Evolutionary conservation across 768 basidiomycete genomes (phyloP).

Genomic region (Trametes gibbosa): DNA sequence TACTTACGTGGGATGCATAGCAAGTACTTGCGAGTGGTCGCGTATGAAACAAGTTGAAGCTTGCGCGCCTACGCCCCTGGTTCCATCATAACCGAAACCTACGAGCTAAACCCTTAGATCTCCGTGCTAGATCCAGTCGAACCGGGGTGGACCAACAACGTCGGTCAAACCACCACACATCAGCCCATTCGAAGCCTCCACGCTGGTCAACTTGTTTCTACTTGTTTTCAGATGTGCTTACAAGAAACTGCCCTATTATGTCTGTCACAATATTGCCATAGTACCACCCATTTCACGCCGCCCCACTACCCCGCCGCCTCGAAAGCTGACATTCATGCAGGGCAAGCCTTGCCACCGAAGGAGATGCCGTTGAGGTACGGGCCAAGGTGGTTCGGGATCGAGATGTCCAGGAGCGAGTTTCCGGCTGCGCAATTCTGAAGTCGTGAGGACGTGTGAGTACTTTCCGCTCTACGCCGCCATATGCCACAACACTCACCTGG

Average conservation of each 20-base stretch:
- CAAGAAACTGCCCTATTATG: not conserved
- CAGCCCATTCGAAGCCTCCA: not conserved
- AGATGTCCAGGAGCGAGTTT: conserved; percentile 22
- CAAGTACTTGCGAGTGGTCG: too few relatives aligned
- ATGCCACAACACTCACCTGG: conserved; percentile 9
- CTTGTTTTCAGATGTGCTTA: not conserved
- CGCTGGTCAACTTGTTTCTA: not conserved
- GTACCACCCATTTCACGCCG: too few relatives aligned
- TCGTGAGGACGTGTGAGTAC: not conserved
- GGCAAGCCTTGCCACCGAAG: conserved; percentile 25
- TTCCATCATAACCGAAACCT: not conserved
- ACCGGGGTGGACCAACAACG: conserved; percentile 4
- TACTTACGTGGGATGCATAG: too few relatives aligned
- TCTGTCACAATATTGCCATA: too few relatives aligned
- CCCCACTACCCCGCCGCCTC: too few relatives aligned
- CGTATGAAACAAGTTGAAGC: not conserved
- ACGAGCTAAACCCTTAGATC: not conserved
- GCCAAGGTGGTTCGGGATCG: conserved; percentile 27
- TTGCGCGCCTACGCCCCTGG: conserved; percentile 1
- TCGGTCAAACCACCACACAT: not conserved
- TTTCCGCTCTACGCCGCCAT: not conserved
- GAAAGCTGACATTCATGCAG: conserved; percentile 1
- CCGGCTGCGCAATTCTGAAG: conserved; percentile 27
- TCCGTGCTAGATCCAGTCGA: not conserved
- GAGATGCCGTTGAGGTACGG: conserved; percentile 28